Evolutionary conservation across 768 basidiomycete species (phyloP).

Genomic region (Crepidotus variabilis): DNA sequence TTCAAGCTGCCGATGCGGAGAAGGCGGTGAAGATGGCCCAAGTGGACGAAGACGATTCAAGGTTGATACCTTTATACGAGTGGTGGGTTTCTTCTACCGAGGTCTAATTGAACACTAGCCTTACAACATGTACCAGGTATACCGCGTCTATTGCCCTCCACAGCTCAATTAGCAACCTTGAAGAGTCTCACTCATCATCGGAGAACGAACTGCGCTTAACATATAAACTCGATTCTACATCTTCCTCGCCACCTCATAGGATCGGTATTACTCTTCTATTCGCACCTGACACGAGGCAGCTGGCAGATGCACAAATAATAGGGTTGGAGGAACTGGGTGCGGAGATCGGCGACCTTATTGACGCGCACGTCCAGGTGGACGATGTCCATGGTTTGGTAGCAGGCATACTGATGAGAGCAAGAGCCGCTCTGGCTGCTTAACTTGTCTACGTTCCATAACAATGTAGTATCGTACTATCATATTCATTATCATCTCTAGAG

Average conservation of each 20-base stretch:
- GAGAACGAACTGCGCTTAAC: slow-evolving; percentile 77
- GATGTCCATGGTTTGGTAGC: slow-evolving; percentile 64
- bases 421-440: slow-evolving; percentile 15
- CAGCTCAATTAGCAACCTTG: slow-evolving; percentile 54
- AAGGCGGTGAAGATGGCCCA: slow-evolving; percentile 57
- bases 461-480: neutral
- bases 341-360: slow-evolving; percentile 56
- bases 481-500: no score
- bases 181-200: slow-evolving; percentile 54
- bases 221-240: slow-evolving; percentile 43
- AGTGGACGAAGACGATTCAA: slow-evolving; percentile 59
- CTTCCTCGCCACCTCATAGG: slow-evolving; percentile 24
- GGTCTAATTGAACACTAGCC: neutral
- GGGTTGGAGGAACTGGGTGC: slow-evolving; percentile 50
- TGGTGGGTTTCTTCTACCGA: slow-evolving; percentile 37
- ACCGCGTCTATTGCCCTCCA: slow-evolving; percentile 66
- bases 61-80: slow-evolving; percentile 63
- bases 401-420: slow-evolving; percentile 49
- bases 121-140: slow-evolving; percentile 45
- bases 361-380: slow-evolving; percentile 58
- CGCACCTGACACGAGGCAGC: slow-evolving; percentile 60
- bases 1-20: slow-evolving; percentile 67
- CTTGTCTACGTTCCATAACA: neutral
- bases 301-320: slow-evolving; percentile 55
- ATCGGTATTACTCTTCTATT: slow-evolving; percentile 61